These are phyloP conservation scores for Diplodia corticola DNA, from an alignment of 2,329 filamentous ascomycete genomes.

Conservation along the genomic window DNA sequence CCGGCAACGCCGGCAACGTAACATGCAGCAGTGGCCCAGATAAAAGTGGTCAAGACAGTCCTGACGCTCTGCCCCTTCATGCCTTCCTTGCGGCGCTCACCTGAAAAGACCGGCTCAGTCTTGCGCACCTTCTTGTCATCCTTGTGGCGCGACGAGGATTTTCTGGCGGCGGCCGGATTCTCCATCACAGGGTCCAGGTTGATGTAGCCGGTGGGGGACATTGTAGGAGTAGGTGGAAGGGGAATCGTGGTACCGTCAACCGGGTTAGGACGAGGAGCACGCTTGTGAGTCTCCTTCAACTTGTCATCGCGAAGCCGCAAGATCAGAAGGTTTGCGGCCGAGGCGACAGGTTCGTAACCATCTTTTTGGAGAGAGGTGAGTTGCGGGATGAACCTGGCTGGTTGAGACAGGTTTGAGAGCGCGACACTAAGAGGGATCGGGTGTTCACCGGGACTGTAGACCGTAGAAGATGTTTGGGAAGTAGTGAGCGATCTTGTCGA, in stretches of 20 bases:
- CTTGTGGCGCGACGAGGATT: background rate
- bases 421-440: conserved; percentile 26
- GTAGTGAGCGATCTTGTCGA: conserved; percentile 31
- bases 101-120: conserved; percentile 21
- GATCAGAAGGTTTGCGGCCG: conserved; percentile 35
- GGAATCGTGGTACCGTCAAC: conserved; percentile 39
- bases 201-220: conserved; percentile 23
- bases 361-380: conserved; percentile 26
- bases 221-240: conserved; percentile 19
- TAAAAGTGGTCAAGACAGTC: conserved; percentile 16
- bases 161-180: background rate
- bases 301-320: conserved; percentile 28
- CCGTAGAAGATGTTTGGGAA: conserved; percentile 14
- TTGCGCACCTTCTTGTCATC: conserved; percentile 19
- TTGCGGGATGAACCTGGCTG: conserved; percentile 29
- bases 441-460: conserved; percentile 23
- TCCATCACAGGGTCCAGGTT: conserved; percentile 22
- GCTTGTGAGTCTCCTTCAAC: background rate
- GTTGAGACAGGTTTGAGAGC: conserved; percentile 6
- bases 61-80: conserved; percentile 9
- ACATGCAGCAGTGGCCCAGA: conserved; percentile 23
- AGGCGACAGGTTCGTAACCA: conserved; percentile 33
- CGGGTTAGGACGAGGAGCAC: conserved; percentile 29
- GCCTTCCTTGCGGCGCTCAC: conserved; percentile 1
- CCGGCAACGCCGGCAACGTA: conserved; percentile 22